Evolutionary conservation across 2,329 filamentous ascomycete species (phyloP).

Genomic region (Ascochyta pisi): DNA sequence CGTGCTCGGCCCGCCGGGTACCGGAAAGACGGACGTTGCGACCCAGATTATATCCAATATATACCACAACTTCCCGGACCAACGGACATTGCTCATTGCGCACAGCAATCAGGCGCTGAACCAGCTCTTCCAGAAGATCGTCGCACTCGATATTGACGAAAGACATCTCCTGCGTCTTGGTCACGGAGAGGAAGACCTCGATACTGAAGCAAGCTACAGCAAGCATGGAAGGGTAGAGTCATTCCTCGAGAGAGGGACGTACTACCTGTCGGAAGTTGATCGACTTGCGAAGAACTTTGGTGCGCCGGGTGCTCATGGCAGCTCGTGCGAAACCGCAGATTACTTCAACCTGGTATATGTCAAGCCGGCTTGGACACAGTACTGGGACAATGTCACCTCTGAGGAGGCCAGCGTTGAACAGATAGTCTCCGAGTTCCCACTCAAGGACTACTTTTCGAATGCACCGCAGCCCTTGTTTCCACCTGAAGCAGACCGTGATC

Average conservation of each 20-base stretch:
- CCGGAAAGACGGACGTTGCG: slow-evolving; percentile 98
- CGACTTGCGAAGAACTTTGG: slow-evolving; percentile 83
- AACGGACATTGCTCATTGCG: slow-evolving; percentile 89
- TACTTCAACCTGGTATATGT: slow-evolving; percentile 97
- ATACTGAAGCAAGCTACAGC: slow-evolving; percentile 85
- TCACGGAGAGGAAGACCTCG: slow-evolving; percentile 93
- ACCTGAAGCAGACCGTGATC: slow-evolving; percentile 66
- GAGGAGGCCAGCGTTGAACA: slow-evolving; percentile 65
- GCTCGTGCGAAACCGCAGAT: slow-evolving; percentile 93
- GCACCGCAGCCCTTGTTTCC: slow-evolving; percentile 87
- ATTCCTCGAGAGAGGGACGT: slow-evolving; percentile 85
- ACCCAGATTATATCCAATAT: slow-evolving; percentile 99
- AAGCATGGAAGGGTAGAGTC: slow-evolving; percentile 95
- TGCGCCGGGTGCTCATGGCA: slow-evolving; percentile 92
- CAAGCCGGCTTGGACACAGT: slow-evolving; percentile 85
- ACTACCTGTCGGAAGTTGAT: slow-evolving; percentile 82
- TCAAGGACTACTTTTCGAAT: slow-evolving; percentile 84
- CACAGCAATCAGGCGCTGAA: slow-evolving; percentile 98
- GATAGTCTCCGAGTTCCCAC: slow-evolving; percentile 80
- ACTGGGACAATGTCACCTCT: slow-evolving; percentile 69
- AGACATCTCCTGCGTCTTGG: slow-evolving; percentile 90
- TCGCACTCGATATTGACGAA: slow-evolving; percentile 94
- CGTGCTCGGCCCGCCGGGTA: slow-evolving; percentile 93
- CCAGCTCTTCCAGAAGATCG: slow-evolving; percentile 96
- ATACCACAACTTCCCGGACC: slow-evolving; percentile 95